Conservation (phyloP, 2,329 filamentous ascomycete genomes). For the Aspergillus intermedius region DNA sequence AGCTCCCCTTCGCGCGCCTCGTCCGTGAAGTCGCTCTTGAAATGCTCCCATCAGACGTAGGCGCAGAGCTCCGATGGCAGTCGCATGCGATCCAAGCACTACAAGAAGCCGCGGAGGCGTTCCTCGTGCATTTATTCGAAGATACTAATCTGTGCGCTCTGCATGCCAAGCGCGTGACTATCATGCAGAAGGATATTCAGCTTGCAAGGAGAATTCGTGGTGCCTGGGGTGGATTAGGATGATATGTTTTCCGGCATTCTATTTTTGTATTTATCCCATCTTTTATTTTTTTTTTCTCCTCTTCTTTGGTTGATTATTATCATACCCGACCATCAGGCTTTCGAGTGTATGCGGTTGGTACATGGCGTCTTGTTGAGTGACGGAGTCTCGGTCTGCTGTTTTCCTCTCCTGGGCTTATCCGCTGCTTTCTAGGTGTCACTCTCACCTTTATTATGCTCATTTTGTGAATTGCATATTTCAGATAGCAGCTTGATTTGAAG, state of each 20-base stretch:
- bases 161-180: slow-evolving; percentile 92
- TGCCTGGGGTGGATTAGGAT: slow-evolving; percentile 65
- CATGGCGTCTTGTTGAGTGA: slow-evolving; percentile 8
- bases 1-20: slow-evolving; percentile 45
- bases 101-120: slow-evolving; percentile 94
- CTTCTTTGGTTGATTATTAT: not conserved
- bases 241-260: slow-evolving; percentile 14
- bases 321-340: slow-evolving; percentile 4
- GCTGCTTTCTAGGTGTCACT: too few species aligned
- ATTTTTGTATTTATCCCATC: not conserved
- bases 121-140: slow-evolving; percentile 92
- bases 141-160: slow-evolving; percentile 94
- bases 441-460: too few species aligned
- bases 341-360: slow-evolving; percentile 1
- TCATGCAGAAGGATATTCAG: slow-evolving; percentile 98
- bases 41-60: slow-evolving; percentile 51
- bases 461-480: too few species aligned
- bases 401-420: not conserved
- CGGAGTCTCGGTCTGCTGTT: slow-evolving; percentile 6
- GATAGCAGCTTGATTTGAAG: too few species aligned
- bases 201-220: slow-evolving; percentile 75
- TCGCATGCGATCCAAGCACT: slow-evolving; percentile 88
- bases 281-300: slow-evolving; percentile 3
- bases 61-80: slow-evolving; percentile 82
- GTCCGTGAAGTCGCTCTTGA: slow-evolving; percentile 50